Conservation (phyloP, 768 basidiomycete genomes). For the Cystobasidium tubakii region DNA sequence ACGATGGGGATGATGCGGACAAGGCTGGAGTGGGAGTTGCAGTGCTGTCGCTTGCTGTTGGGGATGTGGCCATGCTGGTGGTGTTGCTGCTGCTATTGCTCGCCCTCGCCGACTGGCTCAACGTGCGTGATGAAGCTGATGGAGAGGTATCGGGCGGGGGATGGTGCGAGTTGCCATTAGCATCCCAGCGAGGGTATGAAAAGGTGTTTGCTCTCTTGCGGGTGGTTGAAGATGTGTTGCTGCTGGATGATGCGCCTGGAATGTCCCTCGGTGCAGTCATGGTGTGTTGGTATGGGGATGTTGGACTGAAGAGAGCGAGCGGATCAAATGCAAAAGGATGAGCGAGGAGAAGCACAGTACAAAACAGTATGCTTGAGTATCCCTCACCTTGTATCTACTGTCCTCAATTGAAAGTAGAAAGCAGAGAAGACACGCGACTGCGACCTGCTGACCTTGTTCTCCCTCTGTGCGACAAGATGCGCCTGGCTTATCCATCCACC, state of each 20-base stretch:
- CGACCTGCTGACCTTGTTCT: background rate
- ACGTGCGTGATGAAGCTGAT: too few species aligned
- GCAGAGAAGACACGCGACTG: too few species aligned
- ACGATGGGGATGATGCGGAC: background rate
- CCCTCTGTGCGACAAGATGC: too few species aligned
- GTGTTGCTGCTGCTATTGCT: background rate
- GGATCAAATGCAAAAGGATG: background rate
- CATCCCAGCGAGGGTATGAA: constrained; percentile 17
- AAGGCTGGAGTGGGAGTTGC: background rate
- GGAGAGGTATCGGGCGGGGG: constrained; percentile 10
- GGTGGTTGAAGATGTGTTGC: background rate
- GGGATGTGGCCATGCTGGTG: background rate
- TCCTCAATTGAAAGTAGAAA: too few species aligned
- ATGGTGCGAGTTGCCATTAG: constrained; percentile 31
- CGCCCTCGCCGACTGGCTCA: too few species aligned
- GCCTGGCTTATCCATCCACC: too few species aligned
- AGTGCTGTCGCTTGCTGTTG: background rate
- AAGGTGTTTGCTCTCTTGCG: constrained; percentile 23
- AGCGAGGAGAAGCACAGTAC: too few species aligned
- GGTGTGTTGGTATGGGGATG: background rate
- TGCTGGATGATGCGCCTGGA: constrained; percentile 6
- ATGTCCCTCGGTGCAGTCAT: constrained; percentile 20
- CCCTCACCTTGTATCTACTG: too few species aligned
- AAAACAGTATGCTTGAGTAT: too few species aligned
- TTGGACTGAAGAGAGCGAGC: background rate